Conservation (phyloP, 2,329 filamentous ascomycete genomes). For the Lachnellula subtilissima region DNA sequence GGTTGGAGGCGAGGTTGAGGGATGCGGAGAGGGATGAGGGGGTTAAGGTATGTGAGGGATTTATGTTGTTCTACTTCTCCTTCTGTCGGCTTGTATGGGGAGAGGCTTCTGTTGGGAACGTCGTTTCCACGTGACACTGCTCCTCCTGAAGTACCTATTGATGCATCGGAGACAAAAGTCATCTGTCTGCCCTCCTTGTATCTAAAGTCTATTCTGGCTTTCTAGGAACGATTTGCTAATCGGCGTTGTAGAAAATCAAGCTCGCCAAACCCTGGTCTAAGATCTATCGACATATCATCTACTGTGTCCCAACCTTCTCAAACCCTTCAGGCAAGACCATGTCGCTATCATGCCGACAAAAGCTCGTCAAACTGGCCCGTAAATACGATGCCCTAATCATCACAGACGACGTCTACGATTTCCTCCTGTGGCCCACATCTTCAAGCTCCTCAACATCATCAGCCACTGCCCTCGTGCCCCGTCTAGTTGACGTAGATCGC, state of each 20-base stretch:
- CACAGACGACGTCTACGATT: conserved; percentile 91
- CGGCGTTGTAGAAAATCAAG: conserved; percentile 9
- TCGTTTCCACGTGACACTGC: neutral
- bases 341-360: conserved; percentile 60
- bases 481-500: conserved; percentile 74
- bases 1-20: conserved; percentile 39
- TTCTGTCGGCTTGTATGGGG: neutral
- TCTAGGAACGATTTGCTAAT: neutral
- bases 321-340: conserved; percentile 87
- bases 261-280: conserved; percentile 56
- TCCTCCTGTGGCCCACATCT: conserved; percentile 68
- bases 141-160: too few species aligned
- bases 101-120: neutral
- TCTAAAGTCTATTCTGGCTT: neutral
- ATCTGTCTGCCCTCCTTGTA: too few species aligned
- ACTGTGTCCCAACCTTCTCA: conserved; percentile 80
- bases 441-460: conserved; percentile 15
- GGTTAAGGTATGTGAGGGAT: conserved; percentile 8
- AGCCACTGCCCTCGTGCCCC: conserved; percentile 47
- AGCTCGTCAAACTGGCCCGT: conserved; percentile 71
- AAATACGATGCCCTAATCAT: conserved; percentile 77
- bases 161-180: too few species aligned
- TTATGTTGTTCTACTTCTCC: neutral
- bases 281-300: conserved; percentile 82
- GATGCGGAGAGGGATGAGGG: conserved; percentile 3